Evolutionary conservation across 148 eudicot species (phyloP), one percentile per base, ranked within the genome.

Genomic region (Polygonum aviculare): DNA sequence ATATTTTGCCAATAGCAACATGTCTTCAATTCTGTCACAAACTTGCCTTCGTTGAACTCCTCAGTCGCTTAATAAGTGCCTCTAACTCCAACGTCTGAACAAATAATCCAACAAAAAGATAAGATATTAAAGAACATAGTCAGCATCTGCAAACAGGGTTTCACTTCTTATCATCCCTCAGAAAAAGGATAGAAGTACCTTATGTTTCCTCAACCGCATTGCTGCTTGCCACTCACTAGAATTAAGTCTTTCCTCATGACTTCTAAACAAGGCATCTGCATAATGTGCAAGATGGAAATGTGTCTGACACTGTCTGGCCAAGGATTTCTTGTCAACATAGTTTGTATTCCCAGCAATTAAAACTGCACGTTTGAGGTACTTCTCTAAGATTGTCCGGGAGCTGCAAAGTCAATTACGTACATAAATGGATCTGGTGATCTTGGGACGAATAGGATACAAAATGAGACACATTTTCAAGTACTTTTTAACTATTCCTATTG

Each of bases 241-340:
- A 77, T 82, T 88, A 36, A 95, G 86, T 81, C 97, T 89, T 76
- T 95, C 97, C 84, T 95, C 99, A 81, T 89, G 91, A 78, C 86
- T 91, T 78, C 85, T 88, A 82, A 89, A 95, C 18, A 95, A 84
- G 73, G 91, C 93, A 88, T 95, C 99, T 36, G 94, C 90, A 83
- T 95, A 95, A 83, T 92, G 97, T 74, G 99, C 96, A 79, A 95
- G 99, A 88, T 95, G 99, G 74, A 95, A 95, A 85, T 90, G 90
- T 69, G 93, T 89, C 83, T 87, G 94, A 77, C 93, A 87, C 81
- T 88, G 85, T 81, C 87, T 85, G 72, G 84, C 85, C 59, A 84
- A 77, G 54, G 89, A 85, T 74, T 85, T 84, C 70, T 78, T 85
- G 83, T 77, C 80, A 55, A 80, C 81, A 74, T 79, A 33, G 82